Evolutionary conservation across 768 basidiomycete species (phyloP).

Genomic region (Exidia glandulosa): DNA sequence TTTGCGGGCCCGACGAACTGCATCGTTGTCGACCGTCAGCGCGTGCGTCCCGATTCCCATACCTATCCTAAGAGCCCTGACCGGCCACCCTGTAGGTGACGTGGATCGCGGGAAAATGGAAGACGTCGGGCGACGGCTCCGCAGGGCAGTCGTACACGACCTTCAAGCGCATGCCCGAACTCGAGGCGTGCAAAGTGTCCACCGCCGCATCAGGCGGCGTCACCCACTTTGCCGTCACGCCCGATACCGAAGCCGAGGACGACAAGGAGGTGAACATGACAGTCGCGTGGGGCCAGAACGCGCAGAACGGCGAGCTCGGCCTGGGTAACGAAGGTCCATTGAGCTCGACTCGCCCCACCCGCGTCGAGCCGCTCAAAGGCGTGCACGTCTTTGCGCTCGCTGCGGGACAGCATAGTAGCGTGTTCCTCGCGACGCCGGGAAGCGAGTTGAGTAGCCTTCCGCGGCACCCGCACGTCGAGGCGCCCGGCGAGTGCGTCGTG

Average conservation of each 20-base stretch:
- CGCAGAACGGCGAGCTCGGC: slow-evolving; percentile 58
- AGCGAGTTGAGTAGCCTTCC: slow-evolving; percentile 68
- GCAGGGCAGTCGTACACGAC: slow-evolving; percentile 79
- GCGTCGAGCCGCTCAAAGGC: slow-evolving; percentile 57
- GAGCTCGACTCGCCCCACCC: slow-evolving; percentile 74
- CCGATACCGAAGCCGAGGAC: slow-evolving; percentile 42
- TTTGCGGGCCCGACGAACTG: slow-evolving; percentile 75
- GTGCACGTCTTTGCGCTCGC: slow-evolving; percentile 79
- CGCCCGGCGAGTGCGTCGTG: slow-evolving; percentile 56
- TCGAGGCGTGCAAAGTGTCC: slow-evolving; percentile 74
- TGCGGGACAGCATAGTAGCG: slow-evolving; percentile 76
- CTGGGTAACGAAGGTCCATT: slow-evolving; percentile 72
- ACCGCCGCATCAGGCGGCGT: slow-evolving; percentile 72
- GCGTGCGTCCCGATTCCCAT: slow-evolving; percentile 7
- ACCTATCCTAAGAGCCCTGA: not conserved
- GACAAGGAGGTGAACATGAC: slow-evolving; percentile 47
- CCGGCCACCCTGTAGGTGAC: slow-evolving; percentile 38
- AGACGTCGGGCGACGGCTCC: slow-evolving; percentile 45
- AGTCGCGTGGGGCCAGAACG: slow-evolving; percentile 46
- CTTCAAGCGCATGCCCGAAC: slow-evolving; percentile 79
- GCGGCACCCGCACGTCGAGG: slow-evolving; percentile 68
- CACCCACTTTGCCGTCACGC: slow-evolving; percentile 72
- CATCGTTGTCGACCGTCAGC: slow-evolving; percentile 72
- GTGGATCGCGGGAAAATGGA: slow-evolving; percentile 68
- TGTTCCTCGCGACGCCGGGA: slow-evolving; percentile 69